Percentiles rank a stretch among this genome's conserved stretches.
Conservation (phyloP, 768 basidiomycete species). For the Lanmaoa pseudosensibilis region DNA sequence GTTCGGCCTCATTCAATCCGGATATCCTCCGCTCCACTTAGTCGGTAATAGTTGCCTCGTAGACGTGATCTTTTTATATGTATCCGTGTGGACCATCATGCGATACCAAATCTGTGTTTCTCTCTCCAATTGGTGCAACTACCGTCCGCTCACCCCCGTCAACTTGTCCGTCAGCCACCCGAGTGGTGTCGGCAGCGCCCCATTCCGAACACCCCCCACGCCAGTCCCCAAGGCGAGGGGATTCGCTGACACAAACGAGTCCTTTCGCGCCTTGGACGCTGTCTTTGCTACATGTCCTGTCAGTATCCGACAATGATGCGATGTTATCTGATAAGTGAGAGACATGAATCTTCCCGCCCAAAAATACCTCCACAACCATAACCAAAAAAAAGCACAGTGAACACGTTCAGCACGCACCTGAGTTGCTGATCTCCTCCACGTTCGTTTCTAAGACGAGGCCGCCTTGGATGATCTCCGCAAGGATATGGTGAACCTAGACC, state of each 20-base stretch:
- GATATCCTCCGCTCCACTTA: too few relatives aligned
- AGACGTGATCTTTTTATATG: background rate
- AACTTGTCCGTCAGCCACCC: slow-evolving; percentile 79
- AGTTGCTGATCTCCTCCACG: slow-evolving; percentile 76
- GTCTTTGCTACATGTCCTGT: slow-evolving; percentile 53
- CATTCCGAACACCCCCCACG: slow-evolving; percentile 60
- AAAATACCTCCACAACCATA: slow-evolving; percentile 3
- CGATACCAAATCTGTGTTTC: background rate
- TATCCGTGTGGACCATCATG: background rate
- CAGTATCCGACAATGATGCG: slow-evolving; percentile 6
- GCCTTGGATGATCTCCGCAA: slow-evolving; percentile 95
- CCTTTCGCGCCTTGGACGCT: slow-evolving; percentile 69
- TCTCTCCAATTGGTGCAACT: background rate
- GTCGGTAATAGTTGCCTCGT: too few relatives aligned
- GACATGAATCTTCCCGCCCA: background rate
- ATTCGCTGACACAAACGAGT: slow-evolving; percentile 79
- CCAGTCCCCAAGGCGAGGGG: slow-evolving; percentile 71
- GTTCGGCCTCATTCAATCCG: background rate
- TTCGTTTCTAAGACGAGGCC: slow-evolving; percentile 96
- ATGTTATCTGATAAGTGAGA: slow-evolving; percentile 1
- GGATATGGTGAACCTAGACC: slow-evolving; percentile 79
- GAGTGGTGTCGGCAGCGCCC: slow-evolving; percentile 65
- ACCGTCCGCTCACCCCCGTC: slow-evolving; percentile 60
- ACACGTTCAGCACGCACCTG: slow-evolving; percentile 47
- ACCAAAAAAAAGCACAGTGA: background rate